These are phyloP conservation scores for Alternaria arborescens DNA, from an alignment of 2,329 filamentous ascomycete species.

Conservation along the genomic window DNA sequence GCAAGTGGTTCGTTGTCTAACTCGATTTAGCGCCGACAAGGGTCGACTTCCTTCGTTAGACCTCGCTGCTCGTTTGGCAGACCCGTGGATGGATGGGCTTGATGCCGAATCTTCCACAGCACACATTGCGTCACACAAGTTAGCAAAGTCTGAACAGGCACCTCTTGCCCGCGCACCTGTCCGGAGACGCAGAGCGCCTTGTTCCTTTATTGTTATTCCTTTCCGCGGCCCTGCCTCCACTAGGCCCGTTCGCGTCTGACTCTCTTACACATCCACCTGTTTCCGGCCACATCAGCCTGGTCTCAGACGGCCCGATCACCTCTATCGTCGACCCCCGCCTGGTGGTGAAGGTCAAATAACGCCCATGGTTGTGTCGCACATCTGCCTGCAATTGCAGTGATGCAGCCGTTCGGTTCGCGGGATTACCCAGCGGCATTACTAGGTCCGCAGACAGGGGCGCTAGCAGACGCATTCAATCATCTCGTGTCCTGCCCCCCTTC, in stretches of 20 bases:
- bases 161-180: constrained; percentile 3
- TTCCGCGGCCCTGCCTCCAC: constrained; percentile 13
- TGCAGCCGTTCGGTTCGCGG: constrained; percentile 26
- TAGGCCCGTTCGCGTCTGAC: constrained; percentile 24
- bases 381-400: constrained; percentile 21
- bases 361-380: constrained; percentile 19
- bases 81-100: constrained; percentile 10
- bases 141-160: constrained; percentile 1
- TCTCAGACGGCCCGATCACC: constrained; percentile 31
- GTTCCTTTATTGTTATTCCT: constrained; percentile 7
- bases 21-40: constrained; percentile 24
- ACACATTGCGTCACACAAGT: constrained; percentile 14
- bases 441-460: constrained; percentile 20
- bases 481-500: constrained; percentile 23
- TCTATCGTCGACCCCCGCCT: constrained; percentile 7
- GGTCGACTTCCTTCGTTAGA: constrained; percentile 5
- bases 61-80: constrained; percentile 21
- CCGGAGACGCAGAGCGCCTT: constrained; percentile 9
- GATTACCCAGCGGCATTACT: constrained; percentile 22
- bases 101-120: constrained; percentile 23
- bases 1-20: constrained; percentile 21
- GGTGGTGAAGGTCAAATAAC: constrained; percentile 3
- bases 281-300: constrained; percentile 32
- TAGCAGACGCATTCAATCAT: constrained; percentile 27
- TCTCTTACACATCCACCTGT: constrained; percentile 26